phyloP scores from a whole-genome alignment of 805 yeast genomes.

The Komagataella mondaviorum region DNA sequence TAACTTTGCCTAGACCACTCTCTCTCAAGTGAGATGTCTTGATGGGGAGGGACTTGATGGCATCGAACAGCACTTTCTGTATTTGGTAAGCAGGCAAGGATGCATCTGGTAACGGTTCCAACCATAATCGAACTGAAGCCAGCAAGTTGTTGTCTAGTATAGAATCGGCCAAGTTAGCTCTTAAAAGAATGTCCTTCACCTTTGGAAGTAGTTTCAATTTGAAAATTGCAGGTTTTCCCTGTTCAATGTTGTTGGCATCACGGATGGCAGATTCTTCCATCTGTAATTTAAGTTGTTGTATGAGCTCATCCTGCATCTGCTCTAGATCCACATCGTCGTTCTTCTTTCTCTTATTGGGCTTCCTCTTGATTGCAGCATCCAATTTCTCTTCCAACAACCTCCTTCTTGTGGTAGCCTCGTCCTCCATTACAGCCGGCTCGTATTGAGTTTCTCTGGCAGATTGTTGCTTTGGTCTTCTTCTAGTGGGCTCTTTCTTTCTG shows the following conservation, averaged over 20 bases:
- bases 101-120: slow-evolving; percentile 96
- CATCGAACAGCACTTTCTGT: slow-evolving; percentile 72
- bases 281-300: slow-evolving; percentile 66
- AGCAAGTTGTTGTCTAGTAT: slow-evolving; percentile 86
- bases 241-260: slow-evolving; percentile 45
- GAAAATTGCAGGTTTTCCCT: slow-evolving; percentile 57
- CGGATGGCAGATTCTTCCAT: slow-evolving; percentile 82
- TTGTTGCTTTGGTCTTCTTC: slow-evolving; percentile 22
- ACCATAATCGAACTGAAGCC: slow-evolving; percentile 92
- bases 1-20: slow-evolving; percentile 85
- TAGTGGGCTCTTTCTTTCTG: slow-evolving; percentile 1
- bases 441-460: slow-evolving; percentile 7
- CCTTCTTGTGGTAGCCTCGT: slow-evolving; percentile 26
- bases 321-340: slow-evolving; percentile 90
- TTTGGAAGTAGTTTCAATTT: slow-evolving; percentile 71
- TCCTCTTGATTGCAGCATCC: slow-evolving; percentile 61
- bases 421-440: slow-evolving; percentile 4
- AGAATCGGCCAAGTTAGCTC: slow-evolving; percentile 81
- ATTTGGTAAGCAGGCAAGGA: slow-evolving; percentile 96
- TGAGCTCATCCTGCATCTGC: slow-evolving; percentile 86
- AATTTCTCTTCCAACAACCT: slow-evolving; percentile 71
- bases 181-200: slow-evolving; percentile 62
- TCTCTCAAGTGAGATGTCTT: slow-evolving; percentile 93
- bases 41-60: slow-evolving; percentile 71
- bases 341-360: slow-evolving; percentile 45